Conservation (phyloP, 306 rosid genomes). For the Psophocarpus tetragonolobus region DNA sequence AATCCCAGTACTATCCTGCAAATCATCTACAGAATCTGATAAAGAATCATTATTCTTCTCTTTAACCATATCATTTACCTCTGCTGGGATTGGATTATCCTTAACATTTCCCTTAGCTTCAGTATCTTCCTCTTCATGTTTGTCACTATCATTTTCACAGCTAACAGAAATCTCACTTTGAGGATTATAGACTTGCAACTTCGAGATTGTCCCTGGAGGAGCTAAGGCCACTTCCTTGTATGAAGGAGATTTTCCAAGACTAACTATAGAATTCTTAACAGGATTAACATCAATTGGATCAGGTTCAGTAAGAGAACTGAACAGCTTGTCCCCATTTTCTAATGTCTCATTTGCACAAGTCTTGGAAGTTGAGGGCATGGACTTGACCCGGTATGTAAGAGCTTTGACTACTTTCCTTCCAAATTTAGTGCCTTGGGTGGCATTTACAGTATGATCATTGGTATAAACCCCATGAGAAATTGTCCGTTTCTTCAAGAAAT, state of each 20-base stretch:
- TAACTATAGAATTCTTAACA: slow-evolving; percentile 56
- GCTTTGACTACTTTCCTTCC: slow-evolving; percentile 82
- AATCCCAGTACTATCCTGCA: slow-evolving; percentile 46
- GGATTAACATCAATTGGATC: slow-evolving; percentile 56
- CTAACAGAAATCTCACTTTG: slow-evolving; percentile 47
- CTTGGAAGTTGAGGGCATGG: slow-evolving; percentile 58
- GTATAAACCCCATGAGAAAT: slow-evolving; percentile 66
- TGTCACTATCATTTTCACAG: slow-evolving; percentile 41
- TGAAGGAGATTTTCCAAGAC: slow-evolving; percentile 95
- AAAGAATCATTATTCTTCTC: slow-evolving; percentile 42
- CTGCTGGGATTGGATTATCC: slow-evolving; percentile 40
- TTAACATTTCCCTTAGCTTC: slow-evolving; percentile 44
- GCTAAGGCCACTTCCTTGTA: slow-evolving; percentile 99
- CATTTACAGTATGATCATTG: slow-evolving; percentile 56
- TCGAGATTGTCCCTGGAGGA: slow-evolving; percentile 90
- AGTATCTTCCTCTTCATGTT: slow-evolving; percentile 47
- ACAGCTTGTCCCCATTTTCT: slow-evolving; percentile 44
- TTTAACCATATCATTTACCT: slow-evolving; percentile 40
- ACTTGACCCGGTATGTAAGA: slow-evolving; percentile 87
- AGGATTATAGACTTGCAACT: slow-evolving; percentile 64
- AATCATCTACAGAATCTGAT: slow-evolving; percentile 42
- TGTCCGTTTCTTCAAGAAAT: slow-evolving; percentile 76
- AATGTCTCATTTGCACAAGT: slow-evolving; percentile 43
- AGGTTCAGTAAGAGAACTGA: slow-evolving; percentile 47
- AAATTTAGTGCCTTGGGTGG: slow-evolving; percentile 75